Conservation (phyloP, 1,284 basidiomycete species). For the Phellopilus nigrolimitatus region DNA sequence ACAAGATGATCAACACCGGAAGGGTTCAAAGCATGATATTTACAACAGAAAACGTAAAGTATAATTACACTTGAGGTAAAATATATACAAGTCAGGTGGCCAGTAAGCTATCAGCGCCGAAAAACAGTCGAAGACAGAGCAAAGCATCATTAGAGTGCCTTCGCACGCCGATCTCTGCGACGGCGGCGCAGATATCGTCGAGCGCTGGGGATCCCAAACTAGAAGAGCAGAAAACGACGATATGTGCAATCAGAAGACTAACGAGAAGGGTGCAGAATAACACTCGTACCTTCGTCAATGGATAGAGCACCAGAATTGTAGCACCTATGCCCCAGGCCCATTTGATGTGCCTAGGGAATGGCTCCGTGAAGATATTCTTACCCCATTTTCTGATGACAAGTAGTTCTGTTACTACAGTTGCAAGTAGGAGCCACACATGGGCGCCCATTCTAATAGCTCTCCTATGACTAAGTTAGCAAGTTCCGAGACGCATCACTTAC, state of each 20-base stretch:
- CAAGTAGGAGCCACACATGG: conserved; percentile 78
- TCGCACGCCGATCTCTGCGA: conserved; percentile 13
- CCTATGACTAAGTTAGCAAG: conserved; percentile 34
- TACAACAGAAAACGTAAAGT: too few species aligned
- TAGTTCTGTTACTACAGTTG: conserved; percentile 74
- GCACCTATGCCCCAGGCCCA: conserved; percentile 60
- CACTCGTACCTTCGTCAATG: conserved; percentile 52
- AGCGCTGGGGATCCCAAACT: conserved; percentile 37
- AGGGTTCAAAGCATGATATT: background rate
- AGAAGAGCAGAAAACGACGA: conserved; percentile 7
- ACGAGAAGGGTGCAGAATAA: conserved; percentile 7
- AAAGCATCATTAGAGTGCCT: conserved; percentile 3
- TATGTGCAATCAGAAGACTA: conserved; percentile 10
- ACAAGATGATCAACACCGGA: too few species aligned
- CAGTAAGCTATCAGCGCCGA: too few species aligned
- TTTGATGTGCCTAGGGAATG: conserved; percentile 58
- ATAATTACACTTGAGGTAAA: background rate
- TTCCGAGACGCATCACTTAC: conserved; percentile 18
- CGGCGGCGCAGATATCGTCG: conserved; percentile 32
- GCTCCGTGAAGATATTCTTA: conserved; percentile 60
- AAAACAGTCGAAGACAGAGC: too few species aligned
- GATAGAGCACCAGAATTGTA: conserved; percentile 60
- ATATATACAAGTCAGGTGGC: too few species aligned
- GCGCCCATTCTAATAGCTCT: conserved; percentile 80
- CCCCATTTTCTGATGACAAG: conserved; percentile 76